These are phyloP conservation scores for Bromus sterilis DNA, from an alignment of 176 grass and related monocot species.

Conservation along the genomic window DNA sequence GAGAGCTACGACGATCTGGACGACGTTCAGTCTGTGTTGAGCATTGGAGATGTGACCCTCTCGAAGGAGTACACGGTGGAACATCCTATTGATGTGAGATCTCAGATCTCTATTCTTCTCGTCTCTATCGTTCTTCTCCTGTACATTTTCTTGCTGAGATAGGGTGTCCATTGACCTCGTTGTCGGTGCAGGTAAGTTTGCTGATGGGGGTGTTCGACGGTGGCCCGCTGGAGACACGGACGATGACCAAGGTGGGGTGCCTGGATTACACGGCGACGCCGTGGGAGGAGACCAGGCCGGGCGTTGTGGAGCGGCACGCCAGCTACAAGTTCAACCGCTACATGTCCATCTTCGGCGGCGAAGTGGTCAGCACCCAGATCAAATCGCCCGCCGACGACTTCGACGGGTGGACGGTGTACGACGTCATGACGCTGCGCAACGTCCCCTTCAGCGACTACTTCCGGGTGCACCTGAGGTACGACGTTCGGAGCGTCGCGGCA, in stretches of 20 bases:
- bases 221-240: conserved; percentile 37
- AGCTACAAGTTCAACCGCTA: conserved; percentile 77
- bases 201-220: conserved; percentile 76
- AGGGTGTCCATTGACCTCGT: neutral
- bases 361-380: conserved; percentile 64
- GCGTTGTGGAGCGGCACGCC: conserved; percentile 51
- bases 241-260: conserved; percentile 67
- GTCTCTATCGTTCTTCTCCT: neutral
- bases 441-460: conserved; percentile 74
- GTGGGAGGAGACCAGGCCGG: conserved; percentile 46
- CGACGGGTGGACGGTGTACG: conserved; percentile 63
- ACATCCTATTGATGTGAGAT: conserved; percentile 51
- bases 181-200: conserved; percentile 21
- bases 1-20: conserved; percentile 27
- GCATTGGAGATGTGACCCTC: conserved; percentile 37
- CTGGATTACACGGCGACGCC: conserved; percentile 48
- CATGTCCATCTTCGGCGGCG: conserved; percentile 71
- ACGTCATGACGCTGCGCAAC: conserved; percentile 60
- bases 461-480: conserved; percentile 59
- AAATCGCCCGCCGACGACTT: conserved; percentile 39
- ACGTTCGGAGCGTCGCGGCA: conserved; percentile 6
- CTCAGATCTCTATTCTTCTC: conserved; percentile 14
- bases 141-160: neutral
- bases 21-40: conserved; percentile 32
- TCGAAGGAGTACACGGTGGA: conserved; percentile 51